Evolutionary conservation across 1,284 basidiomycete species (phyloP), one percentile per base, ranked within the genome.

Genomic region (Leccinum huronense): DNA sequence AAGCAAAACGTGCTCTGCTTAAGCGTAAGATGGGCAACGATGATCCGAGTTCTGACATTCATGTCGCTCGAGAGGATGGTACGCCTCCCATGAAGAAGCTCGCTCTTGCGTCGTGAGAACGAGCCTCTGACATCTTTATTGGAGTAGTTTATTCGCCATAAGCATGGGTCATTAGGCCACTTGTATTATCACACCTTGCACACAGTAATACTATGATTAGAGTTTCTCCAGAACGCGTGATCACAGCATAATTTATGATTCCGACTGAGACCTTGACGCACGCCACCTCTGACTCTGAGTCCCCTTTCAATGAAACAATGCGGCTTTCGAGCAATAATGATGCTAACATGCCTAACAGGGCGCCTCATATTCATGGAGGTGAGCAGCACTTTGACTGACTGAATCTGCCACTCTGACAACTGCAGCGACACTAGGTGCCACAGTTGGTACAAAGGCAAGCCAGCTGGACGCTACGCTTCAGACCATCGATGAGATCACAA

Each of bases 1-100:
- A 81, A 58, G 77, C 82, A 70, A 84, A 82, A 70, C 71, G 81
- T 65, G 76, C 75, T 64, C 84, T 87, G 65, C 80, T 80, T 66
- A 91, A 91, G 76, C 88, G 89, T 82, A 91, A 91, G 82, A 84
- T 84, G 71, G 84, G 85, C 62, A 78, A 80, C 65, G 79, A 80
- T 68, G 79, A 81, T 69, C 71, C 74, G 60, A 72, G 75, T 67
- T 64, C 73, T 66, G 70, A 73, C 66, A 70, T 72, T 56, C 64
- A 60, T 67, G 40, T 58, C 27, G 36, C 40, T 3, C 59, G 34
- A 71, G 80, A 81, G 61, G 78, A 78, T 61, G 79, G 80, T 61
- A 85, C 84, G 51, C 86, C 87, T 57, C 85, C 84, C 3, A 68
- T 80, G 67, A 88, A 89, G 78, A 88, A 84, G 71, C 65, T 85